Evolutionary conservation across 495 filamentous ascomycete species (phyloP).

Genomic region (Hypoxylon lenormandii): DNA sequence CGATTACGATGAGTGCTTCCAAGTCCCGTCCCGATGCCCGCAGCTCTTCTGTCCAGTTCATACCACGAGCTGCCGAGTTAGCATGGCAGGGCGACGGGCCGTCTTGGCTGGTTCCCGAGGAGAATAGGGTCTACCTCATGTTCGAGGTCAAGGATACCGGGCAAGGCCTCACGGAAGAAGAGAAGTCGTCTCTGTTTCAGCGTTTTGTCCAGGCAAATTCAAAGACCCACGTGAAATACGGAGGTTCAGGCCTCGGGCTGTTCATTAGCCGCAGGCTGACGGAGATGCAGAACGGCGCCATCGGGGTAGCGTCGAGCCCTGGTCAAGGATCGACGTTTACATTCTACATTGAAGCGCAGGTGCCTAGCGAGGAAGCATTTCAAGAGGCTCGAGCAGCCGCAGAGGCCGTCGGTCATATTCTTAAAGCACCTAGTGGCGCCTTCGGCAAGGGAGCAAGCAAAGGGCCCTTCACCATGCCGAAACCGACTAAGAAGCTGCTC

Average conservation of each 20-base stretch:
- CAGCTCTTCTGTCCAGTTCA: constrained; percentile 60
- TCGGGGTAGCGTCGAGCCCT: constrained; percentile 77
- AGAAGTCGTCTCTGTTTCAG: constrained; percentile 80
- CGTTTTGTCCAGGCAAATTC: constrained; percentile 83
- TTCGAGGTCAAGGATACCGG: constrained; percentile 84
- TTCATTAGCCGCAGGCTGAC: constrained; percentile 83
- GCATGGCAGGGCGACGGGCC: constrained; percentile 64
- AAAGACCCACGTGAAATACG: constrained; percentile 82
- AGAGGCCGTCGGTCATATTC: constrained; percentile 38
- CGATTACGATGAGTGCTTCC: constrained; percentile 76
- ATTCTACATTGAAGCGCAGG: constrained; percentile 71
- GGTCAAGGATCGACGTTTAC: constrained; percentile 84
- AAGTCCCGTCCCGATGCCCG: constrained; percentile 61
- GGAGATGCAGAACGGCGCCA: constrained; percentile 84
- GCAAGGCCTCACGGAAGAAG: constrained; percentile 76
- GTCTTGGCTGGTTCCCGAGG: constrained; percentile 73
- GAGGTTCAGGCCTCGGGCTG: constrained; percentile 83
- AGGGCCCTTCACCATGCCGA: constrained; percentile 41
- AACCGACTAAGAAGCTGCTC: constrained; percentile 41
- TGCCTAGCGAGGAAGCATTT: constrained; percentile 38
- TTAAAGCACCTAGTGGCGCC: constrained; percentile 19
- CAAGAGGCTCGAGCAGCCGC: constrained; percentile 38
- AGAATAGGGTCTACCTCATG: constrained; percentile 72
- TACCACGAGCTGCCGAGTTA: constrained; percentile 65
- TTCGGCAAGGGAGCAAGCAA: constrained; percentile 12